These are phyloP conservation scores for Lentinula boryana DNA, from an alignment of 768 basidiomycete genomes.

Conservation along the genomic window DNA sequence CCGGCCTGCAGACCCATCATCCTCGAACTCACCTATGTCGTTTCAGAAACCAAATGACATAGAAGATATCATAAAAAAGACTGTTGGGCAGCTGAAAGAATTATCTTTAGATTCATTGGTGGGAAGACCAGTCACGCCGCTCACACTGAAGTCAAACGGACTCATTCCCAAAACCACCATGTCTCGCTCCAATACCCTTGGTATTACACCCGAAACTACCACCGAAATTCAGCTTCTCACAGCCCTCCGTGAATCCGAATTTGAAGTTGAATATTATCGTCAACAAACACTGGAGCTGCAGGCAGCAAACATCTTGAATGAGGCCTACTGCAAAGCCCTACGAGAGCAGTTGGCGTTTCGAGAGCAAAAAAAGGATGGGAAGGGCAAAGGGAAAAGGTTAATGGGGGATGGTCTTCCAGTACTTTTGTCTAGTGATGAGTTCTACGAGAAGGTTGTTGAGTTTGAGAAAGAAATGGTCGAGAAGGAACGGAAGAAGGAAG, in stretches of 20 bases:
- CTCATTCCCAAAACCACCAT: slow-evolving; percentile 3
- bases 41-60: neutral
- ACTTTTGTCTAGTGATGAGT: neutral
- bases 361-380: neutral
- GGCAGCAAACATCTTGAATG: neutral
- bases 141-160: slow-evolving; percentile 1
- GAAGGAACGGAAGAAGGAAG: neutral
- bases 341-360: neutral
- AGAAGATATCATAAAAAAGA: neutral
- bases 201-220: neutral
- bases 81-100: neutral
- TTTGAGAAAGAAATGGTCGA: neutral
- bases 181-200: neutral
- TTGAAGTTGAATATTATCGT: neutral
- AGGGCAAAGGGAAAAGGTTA: neutral
- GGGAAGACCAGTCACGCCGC: neutral
- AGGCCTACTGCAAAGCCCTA: neutral
- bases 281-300: neutral
- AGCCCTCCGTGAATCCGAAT: neutral
- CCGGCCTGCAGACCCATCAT: too few relatives aligned
- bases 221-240: neutral
- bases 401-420: neutral
- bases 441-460: neutral
- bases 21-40: neutral
- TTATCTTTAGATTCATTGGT: neutral